Percentiles rank a stretch among this genome's conserved stretches.
phyloP scores from a whole-genome alignment of 139 green algal genomes.

The Coccomyxa sp. region DNA sequence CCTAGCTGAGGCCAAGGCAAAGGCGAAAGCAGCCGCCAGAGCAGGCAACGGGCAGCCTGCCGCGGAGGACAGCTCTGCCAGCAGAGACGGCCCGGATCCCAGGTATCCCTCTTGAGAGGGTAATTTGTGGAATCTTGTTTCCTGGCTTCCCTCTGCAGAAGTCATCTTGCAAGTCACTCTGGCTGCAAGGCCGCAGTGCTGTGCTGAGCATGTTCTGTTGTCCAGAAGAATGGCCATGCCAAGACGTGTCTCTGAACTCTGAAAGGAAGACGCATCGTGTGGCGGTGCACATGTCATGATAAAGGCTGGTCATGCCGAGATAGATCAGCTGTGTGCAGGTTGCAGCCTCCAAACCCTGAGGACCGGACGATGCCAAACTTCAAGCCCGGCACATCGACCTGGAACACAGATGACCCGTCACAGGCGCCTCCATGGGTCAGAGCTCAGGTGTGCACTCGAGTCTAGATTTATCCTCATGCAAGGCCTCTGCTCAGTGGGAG shows the following conservation, averaged over 20 bases:
- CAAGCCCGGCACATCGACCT: slow-evolving; percentile 81
- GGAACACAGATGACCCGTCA: slow-evolving; percentile 76
- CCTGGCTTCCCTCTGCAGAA: not conserved
- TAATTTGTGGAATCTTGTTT: too few relatives aligned
- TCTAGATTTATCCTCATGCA: not conserved
- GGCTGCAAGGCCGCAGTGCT: too few relatives aligned
- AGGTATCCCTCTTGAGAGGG: too few relatives aligned
- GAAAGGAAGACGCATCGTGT: not conserved
- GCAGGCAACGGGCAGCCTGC: slow-evolving; percentile 1
- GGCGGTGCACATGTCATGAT: not conserved
- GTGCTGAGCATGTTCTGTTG: not conserved
- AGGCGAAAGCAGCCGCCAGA: not conserved
- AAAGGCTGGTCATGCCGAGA: too few relatives aligned
- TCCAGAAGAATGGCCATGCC: not conserved
- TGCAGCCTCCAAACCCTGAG: slow-evolving; percentile 38
- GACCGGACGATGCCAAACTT: slow-evolving; percentile 40
- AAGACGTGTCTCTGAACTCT: not conserved
- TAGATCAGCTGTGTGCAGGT: slow-evolving; percentile 15
- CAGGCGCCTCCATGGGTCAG: slow-evolving; percentile 14
- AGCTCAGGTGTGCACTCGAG: not conserved
- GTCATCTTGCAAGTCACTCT: not conserved
- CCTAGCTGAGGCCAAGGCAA: slow-evolving; percentile 57
- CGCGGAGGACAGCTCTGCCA: not conserved
- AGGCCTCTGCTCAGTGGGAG: too few relatives aligned
- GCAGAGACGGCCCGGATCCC: slow-evolving; percentile 16